A percentile compares a stretch with the other conserved stretches of the same genome.
These are phyloP conservation scores for Bruguiera sexangula DNA, from an alignment of 345 rosid species.

Conservation along the genomic window DNA sequence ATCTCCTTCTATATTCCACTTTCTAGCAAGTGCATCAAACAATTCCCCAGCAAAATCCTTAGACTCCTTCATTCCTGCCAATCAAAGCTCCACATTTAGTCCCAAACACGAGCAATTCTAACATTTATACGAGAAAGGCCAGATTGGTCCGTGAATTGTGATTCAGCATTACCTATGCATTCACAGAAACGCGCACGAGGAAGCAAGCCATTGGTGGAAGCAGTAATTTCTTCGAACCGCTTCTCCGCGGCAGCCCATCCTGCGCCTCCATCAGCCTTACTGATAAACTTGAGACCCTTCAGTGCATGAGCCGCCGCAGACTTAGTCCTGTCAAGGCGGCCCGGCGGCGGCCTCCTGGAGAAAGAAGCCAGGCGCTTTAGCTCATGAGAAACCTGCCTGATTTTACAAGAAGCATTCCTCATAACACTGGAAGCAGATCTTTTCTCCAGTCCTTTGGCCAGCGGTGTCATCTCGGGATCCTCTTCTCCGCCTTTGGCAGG, in stretches of 20 bases:
- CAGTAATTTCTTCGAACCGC: constrained; percentile 55
- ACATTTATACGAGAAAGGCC: neutral
- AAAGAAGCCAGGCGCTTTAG: constrained; percentile 53
- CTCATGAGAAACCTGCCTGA: constrained; percentile 63
- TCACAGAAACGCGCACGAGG: constrained; percentile 53
- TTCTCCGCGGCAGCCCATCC: constrained; percentile 71
- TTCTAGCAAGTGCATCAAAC: constrained; percentile 66
- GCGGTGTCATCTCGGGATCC: constrained; percentile 37
- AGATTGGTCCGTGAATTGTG: too few relatives aligned
- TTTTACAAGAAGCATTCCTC: constrained; percentile 45
- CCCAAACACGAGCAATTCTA: neutral
- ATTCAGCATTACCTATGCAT: constrained; percentile 49
- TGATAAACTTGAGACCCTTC: constrained; percentile 74
- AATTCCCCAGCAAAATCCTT: constrained; percentile 66
- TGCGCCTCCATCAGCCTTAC: constrained; percentile 60
- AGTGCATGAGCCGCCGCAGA: constrained; percentile 60
- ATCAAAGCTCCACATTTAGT: neutral
- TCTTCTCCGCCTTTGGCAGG: constrained; percentile 38
- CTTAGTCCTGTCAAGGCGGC: constrained; percentile 59
- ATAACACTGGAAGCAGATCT: constrained; percentile 34
- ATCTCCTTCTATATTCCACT: constrained; percentile 45
- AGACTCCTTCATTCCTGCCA: constrained; percentile 67
- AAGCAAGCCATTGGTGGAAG: constrained; percentile 43
- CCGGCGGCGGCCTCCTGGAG: constrained; percentile 35
- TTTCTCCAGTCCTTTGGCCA: constrained; percentile 50